Evolutionary conservation across 441 rosid species (phyloP).

Genomic region (Croton laevigatus): DNA sequence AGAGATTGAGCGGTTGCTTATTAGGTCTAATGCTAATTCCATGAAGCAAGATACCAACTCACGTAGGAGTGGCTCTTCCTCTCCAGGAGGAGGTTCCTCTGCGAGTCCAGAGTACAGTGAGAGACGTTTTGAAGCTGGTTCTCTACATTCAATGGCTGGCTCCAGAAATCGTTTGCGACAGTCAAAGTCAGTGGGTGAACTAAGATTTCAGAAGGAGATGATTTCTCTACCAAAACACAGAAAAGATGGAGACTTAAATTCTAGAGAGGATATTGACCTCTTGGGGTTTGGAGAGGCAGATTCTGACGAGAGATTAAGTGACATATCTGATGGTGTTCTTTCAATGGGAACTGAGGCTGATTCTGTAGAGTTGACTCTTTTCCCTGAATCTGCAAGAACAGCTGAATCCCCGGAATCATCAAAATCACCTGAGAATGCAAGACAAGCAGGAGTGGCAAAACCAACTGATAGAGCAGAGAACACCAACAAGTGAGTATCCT

Average conservation of each 20-base stretch:
- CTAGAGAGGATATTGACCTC: slow-evolving; percentile 64
- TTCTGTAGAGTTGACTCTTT: slow-evolving; percentile 73
- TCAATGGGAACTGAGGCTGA: slow-evolving; percentile 96
- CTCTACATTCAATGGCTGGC: slow-evolving; percentile 49
- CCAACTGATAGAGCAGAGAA: slow-evolving; percentile 35
- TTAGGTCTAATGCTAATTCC: slow-evolving; percentile 19
- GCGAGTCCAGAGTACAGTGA: slow-evolving; percentile 26
- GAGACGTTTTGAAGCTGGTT: slow-evolving; percentile 62
- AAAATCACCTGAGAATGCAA: slow-evolving; percentile 31
- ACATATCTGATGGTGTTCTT: slow-evolving; percentile 88
- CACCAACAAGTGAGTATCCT: slow-evolving; percentile 47
- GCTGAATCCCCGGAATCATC: slow-evolving; percentile 33
- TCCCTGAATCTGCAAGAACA: slow-evolving; percentile 49
- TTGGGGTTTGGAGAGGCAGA: slow-evolving; percentile 71
- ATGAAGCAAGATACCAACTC: slow-evolving; percentile 17
- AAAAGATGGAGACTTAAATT: slow-evolving; percentile 31
- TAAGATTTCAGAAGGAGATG: slow-evolving; percentile 31
- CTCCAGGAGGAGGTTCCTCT: slow-evolving; percentile 26
- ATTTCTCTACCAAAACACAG: slow-evolving; percentile 36
- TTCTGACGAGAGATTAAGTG: slow-evolving; percentile 88
- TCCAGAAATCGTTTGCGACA: slow-evolving; percentile 14
- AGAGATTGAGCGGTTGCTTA: slow-evolving; percentile 30
- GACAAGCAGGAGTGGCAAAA: slow-evolving; percentile 11
- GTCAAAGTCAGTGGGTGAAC: slow-evolving; percentile 35
- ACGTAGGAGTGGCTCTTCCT: slow-evolving; percentile 13